phyloP scores from a whole-genome alignment of 257 asterid genomes.

The Lavandula angustifolia region DNA sequence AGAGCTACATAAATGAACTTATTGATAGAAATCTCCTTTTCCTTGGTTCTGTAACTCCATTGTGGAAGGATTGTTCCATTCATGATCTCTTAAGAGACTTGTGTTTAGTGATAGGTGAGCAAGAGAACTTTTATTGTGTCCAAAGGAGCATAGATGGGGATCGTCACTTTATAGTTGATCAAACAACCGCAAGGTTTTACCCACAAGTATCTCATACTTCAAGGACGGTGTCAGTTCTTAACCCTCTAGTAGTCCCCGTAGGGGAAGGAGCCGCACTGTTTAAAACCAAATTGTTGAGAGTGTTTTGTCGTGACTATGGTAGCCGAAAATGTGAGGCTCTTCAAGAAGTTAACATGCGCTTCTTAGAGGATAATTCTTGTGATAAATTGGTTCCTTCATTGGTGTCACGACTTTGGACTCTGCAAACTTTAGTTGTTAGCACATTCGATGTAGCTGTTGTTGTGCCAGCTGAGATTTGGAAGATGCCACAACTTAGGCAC shows the following conservation, averaged over 20 bases:
- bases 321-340: neutral
- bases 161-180: neutral
- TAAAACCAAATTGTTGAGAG: constrained; percentile 2
- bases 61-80: neutral
- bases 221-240: neutral
- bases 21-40: constrained; percentile 11
- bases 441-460: neutral
- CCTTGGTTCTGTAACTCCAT: neutral
- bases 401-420: constrained; percentile 22
- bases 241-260: neutral
- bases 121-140: neutral
- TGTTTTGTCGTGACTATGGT: neutral
- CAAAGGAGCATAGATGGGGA: neutral
- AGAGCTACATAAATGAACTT: constrained; percentile 13
- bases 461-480: constrained; percentile 2
- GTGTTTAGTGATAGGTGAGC: neutral
- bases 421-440: constrained; percentile 20
- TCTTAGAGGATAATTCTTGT: neutral
- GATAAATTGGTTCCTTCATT: neutral
- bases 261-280: neutral
- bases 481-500: too few species aligned
- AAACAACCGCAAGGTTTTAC: neutral
- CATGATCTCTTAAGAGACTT: constrained; percentile 25
- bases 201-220: neutral
- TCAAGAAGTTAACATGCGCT: constrained; percentile 2